Evolutionary conservation across 164 flowering plant genomes (phyloP).

Genomic region (Hamamelis virginiana): DNA sequence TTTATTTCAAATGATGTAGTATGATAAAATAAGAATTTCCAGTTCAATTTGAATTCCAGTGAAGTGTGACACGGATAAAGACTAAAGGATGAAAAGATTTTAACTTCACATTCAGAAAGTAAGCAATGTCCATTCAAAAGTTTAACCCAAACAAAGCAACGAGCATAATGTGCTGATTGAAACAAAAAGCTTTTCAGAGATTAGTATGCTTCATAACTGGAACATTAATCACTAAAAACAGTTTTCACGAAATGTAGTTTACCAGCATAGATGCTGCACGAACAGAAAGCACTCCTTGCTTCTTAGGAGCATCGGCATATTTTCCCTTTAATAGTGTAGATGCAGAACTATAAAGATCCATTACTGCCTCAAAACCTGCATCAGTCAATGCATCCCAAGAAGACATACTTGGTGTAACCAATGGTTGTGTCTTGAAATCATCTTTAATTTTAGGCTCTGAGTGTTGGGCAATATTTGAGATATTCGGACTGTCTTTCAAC

Average conservation of each 20-base stretch:
- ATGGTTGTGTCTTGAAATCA: conserved; percentile 21
- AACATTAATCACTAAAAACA: neutral
- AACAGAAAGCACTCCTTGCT: conserved; percentile 68
- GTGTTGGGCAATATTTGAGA: conserved; percentile 18
- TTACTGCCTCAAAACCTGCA: conserved; percentile 44
- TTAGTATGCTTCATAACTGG: neutral
- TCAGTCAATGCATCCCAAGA: conserved; percentile 51
- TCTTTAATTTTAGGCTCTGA: conserved; percentile 26
- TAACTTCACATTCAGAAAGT: no score
- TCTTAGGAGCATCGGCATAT: conserved; percentile 38
- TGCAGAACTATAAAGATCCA: conserved; percentile 43
- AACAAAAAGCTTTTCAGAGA: neutral
- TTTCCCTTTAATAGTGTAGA: conserved; percentile 40
- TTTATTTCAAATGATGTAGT: no score
- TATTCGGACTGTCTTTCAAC: conserved; percentile 22
- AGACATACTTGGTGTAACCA: conserved; percentile 24
- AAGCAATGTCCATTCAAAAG: neutral
- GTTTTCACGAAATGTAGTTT: conserved; percentile 8
- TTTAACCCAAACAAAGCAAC: neutral
- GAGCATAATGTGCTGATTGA: neutral
- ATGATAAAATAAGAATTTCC: no score
- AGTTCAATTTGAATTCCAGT: no score
- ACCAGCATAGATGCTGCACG: conserved; percentile 99
- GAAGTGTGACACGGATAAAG: no score
- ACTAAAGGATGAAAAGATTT: no score